Evolutionary conservation across 2,329 filamentous ascomycete genomes (phyloP).

Genomic region (Metarhizium sp.): DNA sequence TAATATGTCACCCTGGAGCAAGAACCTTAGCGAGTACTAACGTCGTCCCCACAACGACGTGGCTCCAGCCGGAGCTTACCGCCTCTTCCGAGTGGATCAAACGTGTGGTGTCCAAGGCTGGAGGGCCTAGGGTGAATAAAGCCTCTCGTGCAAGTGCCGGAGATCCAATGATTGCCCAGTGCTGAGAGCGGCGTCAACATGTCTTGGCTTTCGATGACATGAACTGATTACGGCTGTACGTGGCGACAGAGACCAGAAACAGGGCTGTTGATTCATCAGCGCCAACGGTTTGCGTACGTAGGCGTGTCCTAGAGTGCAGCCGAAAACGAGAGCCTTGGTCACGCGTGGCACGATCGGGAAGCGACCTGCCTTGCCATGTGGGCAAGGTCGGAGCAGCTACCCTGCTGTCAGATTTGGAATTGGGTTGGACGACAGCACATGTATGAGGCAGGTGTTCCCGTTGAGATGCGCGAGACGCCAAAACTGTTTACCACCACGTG

Average conservation of each 20-base stretch:
- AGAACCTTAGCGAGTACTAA: neutral
- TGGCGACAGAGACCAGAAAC: neutral
- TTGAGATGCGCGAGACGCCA: too few relatives aligned
- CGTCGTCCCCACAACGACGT: conserved; percentile 4
- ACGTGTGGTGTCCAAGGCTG: neutral
- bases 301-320: neutral
- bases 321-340: neutral
- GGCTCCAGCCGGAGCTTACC: conserved; percentile 8
- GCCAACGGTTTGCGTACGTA: neutral
- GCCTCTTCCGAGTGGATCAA: conserved; percentile 3
- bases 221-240: neutral
- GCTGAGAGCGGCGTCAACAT: neutral
- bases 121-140: neutral
- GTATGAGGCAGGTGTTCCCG: too few relatives aligned
- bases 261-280: neutral
- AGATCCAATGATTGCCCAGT: neutral
- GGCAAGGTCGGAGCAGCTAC: neutral
- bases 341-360: neutral
- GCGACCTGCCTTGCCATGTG: neutral
- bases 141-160: neutral
- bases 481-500: neutral
- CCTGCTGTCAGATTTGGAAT: neutral
- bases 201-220: neutral
- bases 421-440: neutral
- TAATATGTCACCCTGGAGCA: neutral